Evolutionary conservation across 768 basidiomycete genomes (phyloP).

Genomic region (Asterophora lycoperdoides): DNA sequence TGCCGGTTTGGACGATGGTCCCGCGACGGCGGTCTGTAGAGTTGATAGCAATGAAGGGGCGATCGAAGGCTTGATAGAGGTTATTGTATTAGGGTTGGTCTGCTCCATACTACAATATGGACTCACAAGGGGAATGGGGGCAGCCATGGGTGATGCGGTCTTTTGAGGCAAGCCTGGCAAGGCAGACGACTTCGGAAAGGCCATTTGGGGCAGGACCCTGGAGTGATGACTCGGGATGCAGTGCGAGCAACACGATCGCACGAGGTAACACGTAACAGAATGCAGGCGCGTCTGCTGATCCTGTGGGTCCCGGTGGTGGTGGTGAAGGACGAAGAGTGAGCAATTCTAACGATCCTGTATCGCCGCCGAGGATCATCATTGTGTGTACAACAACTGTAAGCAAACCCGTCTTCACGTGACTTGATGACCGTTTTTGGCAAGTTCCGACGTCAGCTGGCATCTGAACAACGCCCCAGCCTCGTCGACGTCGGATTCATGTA

Average conservation of each 20-base stretch:
- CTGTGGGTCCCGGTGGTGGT: slow-evolving; percentile 1
- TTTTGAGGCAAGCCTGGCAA: slow-evolving; percentile 17
- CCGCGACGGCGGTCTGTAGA: not conserved
- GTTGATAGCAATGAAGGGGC: slow-evolving; percentile 5
- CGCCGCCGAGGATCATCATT: not conserved
- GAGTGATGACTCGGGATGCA: slow-evolving; percentile 11
- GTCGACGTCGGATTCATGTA: not conserved
- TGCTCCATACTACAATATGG: slow-evolving; percentile 29
- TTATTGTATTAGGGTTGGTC: slow-evolving; percentile 25
- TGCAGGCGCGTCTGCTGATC: not conserved
- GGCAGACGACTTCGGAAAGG: not conserved
- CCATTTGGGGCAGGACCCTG: slow-evolving; percentile 18
- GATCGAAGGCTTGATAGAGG: slow-evolving; percentile 16
- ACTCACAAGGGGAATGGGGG: slow-evolving; percentile 31
- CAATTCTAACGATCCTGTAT: not conserved
- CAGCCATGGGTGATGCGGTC: slow-evolving; percentile 12
- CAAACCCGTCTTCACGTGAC: slow-evolving; percentile 7
- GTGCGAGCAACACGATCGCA: slow-evolving; percentile 6
- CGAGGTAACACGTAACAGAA: slow-evolving; percentile 1
- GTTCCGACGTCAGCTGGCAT: not conserved
- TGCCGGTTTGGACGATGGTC: slow-evolving; percentile 12
- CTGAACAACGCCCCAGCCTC: not conserved
- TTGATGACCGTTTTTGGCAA: too few relatives aligned
- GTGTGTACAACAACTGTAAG: not conserved
- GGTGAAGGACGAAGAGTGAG: not conserved